phyloP scores from a whole-genome alignment of 2,329 filamentous ascomycete species.

The Grosmannia huntii region DNA sequence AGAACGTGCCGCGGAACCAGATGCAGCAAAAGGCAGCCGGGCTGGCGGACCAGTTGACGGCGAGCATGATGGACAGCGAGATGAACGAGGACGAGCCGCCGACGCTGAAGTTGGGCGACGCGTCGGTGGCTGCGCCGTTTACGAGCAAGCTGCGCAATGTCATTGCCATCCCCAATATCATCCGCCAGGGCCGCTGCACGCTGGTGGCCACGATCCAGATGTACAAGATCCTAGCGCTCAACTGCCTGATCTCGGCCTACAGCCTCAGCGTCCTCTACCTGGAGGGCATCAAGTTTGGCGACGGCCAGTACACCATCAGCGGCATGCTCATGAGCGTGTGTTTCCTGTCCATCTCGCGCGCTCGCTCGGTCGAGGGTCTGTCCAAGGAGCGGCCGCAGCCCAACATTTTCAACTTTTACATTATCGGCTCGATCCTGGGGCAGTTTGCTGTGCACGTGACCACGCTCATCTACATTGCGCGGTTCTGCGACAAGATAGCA shows the following conservation, averaged over 20 bases:
- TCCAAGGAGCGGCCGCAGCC: constrained; percentile 96
- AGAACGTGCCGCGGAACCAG: constrained; percentile 41
- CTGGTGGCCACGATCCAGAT: constrained; percentile 98
- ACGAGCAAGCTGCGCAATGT: constrained; percentile 97
- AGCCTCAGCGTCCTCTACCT: constrained; percentile 92
- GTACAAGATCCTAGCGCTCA: constrained; percentile 98
- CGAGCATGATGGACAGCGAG: constrained; percentile 80
- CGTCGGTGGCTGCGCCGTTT: constrained; percentile 92
- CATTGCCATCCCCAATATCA: constrained; percentile 93
- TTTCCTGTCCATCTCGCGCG: constrained; percentile 96
- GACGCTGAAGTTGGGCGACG: constrained; percentile 91
- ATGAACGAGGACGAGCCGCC: constrained; percentile 83
- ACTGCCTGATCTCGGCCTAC: constrained; percentile 97
- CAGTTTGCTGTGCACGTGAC: constrained; percentile 94
- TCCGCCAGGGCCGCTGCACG: constrained; percentile 93
- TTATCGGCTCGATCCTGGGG: constrained; percentile 91
- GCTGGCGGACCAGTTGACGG: constrained; percentile 76
- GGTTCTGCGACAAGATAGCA: constrained; percentile 73
- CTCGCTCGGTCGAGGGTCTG: constrained; percentile 85
- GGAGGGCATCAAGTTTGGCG: constrained; percentile 97
- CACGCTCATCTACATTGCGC: constrained; percentile 87
- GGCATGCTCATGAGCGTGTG: constrained; percentile 99
- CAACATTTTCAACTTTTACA: constrained; percentile 98
- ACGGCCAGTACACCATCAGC: constrained; percentile 95
- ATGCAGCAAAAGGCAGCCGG: constrained; percentile 59